These are phyloP conservation scores for Eimeria praecox DNA, from an alignment of 169 alveolate genomes.

Conservation along the genomic window DNA sequence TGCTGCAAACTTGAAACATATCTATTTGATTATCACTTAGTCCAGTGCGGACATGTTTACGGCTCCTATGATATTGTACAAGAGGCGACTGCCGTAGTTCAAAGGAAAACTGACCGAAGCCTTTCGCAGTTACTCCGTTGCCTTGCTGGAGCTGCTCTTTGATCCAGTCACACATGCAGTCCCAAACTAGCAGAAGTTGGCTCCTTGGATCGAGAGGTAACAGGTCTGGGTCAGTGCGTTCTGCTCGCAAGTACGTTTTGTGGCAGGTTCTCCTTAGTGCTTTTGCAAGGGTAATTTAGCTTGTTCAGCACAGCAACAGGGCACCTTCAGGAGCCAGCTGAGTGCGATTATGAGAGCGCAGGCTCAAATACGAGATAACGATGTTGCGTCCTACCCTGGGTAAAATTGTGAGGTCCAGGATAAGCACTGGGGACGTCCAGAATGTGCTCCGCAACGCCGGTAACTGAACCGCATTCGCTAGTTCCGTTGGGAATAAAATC, in stretches of 20 bases:
- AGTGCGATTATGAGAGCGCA: background rate
- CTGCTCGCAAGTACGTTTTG: conserved; percentile 30
- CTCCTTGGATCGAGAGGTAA: conserved; percentile 86
- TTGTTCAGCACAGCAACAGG: background rate
- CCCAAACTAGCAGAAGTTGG: conserved; percentile 89
- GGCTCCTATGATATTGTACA: background rate
- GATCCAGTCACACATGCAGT: conserved; percentile 88
- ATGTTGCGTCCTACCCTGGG: conserved; percentile 77
- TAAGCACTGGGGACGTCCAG: conserved; percentile 85
- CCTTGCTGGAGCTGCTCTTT: conserved; percentile 87
- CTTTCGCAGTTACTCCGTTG: conserved; percentile 88
- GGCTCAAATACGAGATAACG: background rate
- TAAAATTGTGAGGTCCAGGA: conserved; percentile 89
- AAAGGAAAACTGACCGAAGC: conserved; percentile 87
- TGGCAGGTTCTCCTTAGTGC: background rate
- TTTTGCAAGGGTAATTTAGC: background rate
- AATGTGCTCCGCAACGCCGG: conserved; percentile 81
- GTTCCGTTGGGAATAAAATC: background rate
- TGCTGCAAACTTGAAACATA: background rate
- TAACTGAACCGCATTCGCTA: conserved; percentile 44
- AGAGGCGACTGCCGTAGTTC: background rate
- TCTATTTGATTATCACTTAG: background rate
- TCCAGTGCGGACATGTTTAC: background rate
- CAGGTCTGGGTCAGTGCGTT: conserved; percentile 57
- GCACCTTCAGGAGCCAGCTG: too few relatives aligned